Evolutionary conservation across 73 alveolate genomes (phyloP).

Genomic region (Paramecium bursaria): DNA sequence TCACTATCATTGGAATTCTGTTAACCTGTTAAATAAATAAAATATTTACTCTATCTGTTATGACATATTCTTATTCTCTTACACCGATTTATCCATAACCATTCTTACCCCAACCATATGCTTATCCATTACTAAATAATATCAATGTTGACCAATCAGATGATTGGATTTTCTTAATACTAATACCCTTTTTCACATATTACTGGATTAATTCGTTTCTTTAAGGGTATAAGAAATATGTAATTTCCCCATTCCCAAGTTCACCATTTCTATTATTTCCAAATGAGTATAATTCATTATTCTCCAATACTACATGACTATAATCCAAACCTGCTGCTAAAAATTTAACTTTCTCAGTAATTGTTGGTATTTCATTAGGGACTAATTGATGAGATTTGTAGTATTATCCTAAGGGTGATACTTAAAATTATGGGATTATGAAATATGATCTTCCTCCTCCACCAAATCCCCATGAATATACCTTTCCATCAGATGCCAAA

Average conservation of each 20-base stretch:
- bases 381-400: background rate
- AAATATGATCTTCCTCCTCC: background rate
- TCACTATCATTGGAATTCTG: background rate
- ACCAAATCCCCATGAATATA: constrained; percentile 59
- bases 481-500: constrained; percentile 54
- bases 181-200: constrained; percentile 7
- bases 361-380: constrained; percentile 1
- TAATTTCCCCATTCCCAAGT: constrained; percentile 44
- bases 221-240: constrained; percentile 37
- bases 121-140: constrained; percentile 41
- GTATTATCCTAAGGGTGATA: constrained; percentile 16
- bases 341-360: background rate
- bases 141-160: constrained; percentile 29
- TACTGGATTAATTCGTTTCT: background rate
- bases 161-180: constrained; percentile 38
- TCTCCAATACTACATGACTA: background rate
- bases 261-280: constrained; percentile 29
- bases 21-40: constrained; percentile 2
- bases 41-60: constrained; percentile 15
- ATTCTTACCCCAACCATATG: constrained; percentile 50
- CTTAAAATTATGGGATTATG: background rate
- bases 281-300: constrained; percentile 17
- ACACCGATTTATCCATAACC: constrained; percentile 47
- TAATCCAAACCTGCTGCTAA: constrained; percentile 10
- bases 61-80: constrained; percentile 58